A percentile compares a stretch with the other conserved stretches of the same genome.
phyloP scores from a whole-genome alignment of 495 filamentous ascomycete genomes.

The Cladorrhinum samala region DNA sequence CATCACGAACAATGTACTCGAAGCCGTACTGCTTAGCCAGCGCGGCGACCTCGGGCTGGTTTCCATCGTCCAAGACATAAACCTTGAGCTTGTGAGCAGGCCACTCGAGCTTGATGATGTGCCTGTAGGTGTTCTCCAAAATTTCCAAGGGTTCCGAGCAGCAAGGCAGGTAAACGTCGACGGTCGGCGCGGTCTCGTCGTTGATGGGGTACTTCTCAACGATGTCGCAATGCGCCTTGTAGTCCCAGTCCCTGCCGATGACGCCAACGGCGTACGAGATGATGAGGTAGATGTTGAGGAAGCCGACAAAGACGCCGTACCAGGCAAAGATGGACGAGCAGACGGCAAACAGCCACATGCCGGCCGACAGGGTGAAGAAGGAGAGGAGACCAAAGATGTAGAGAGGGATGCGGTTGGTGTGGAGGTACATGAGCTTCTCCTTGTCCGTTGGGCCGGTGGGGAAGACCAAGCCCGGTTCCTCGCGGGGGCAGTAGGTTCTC shows the following conservation, averaged over 20 bases:
- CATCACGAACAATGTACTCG: conserved; percentile 28
- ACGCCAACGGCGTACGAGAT: conserved; percentile 31
- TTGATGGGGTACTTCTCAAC: conserved; percentile 23
- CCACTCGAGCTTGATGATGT: conserved; percentile 27
- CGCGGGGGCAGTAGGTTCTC: conserved; percentile 25
- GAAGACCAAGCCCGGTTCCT: conserved; percentile 24
- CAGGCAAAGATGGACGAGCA: conserved; percentile 26
- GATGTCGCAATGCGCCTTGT: conserved; percentile 9
- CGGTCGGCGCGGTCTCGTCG: conserved; percentile 24
- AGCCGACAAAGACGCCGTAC: conserved; percentile 30
- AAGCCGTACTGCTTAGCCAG: conserved; percentile 25
- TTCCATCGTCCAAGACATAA: conserved; percentile 26
- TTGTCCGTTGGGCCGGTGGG: conserved; percentile 26
- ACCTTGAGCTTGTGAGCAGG: conserved; percentile 21
- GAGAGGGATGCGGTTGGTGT: conserved; percentile 27
- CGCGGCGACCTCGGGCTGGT: conserved; percentile 12
- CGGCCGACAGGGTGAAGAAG: conserved; percentile 26
- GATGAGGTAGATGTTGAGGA: conserved; percentile 31
- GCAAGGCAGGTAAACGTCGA: conserved; percentile 31
- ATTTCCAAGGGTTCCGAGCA: conserved; percentile 30
- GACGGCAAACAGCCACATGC: conserved; percentile 30
- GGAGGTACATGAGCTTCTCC: conserved; percentile 25
- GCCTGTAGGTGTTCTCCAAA: conserved; percentile 30
- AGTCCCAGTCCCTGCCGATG: conserved; percentile 29
- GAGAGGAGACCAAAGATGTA: conserved; percentile 29